These are phyloP conservation scores for Bolboschoenoplectus hybrid DNA, from an alignment of 202 grass and related monocot species.

Conservation along the genomic window DNA sequence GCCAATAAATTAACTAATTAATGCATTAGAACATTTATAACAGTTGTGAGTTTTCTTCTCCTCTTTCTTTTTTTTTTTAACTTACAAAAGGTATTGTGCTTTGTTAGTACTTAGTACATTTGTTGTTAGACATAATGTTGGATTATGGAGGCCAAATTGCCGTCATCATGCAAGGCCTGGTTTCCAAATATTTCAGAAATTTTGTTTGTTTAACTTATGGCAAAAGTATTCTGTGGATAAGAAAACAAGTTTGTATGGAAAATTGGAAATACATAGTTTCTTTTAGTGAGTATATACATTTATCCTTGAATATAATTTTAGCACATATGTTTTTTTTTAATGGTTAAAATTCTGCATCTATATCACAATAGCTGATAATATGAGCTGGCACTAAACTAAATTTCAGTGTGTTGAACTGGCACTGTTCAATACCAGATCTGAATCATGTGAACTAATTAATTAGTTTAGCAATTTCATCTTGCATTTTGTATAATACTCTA, in stretches of 20 bases:
- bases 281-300: neutral
- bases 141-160: neutral
- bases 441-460: neutral
- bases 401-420: constrained; percentile 4
- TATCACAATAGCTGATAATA: neutral
- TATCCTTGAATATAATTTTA: neutral
- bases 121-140: neutral
- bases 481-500: neutral
- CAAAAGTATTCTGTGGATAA: no score
- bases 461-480: neutral
- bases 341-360: neutral
- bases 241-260: no score
- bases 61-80: neutral
- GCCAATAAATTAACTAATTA: constrained; percentile 1
- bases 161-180: neutral
- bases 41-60: neutral
- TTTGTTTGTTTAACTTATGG: neutral
- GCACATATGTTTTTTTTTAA: neutral
- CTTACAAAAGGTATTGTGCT: neutral
- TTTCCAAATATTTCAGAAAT: neutral
- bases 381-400: neutral
- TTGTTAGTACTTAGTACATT: neutral
- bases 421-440: neutral
- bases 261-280: neutral
- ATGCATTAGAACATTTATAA: neutral